Evolutionary conservation across 106 monocot species (phyloP), one percentile per base, ranked within the genome.

Genomic region (Chionographis japonica): DNA sequence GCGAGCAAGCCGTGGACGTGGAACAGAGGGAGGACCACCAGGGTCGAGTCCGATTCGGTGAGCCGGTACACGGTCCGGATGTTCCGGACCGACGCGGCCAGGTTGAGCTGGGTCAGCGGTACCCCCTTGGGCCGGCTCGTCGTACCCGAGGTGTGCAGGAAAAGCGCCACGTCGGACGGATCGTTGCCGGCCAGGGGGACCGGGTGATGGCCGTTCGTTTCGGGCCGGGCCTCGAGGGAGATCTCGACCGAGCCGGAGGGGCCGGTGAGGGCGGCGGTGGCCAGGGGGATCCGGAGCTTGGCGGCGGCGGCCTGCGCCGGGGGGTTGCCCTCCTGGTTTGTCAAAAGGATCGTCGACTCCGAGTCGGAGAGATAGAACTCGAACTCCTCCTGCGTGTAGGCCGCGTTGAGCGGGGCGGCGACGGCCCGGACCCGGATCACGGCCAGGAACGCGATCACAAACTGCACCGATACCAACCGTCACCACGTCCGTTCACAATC

Each of bases 301-400:
- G 71, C 38, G 0, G 97, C 97, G 2, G 97, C 92, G 4, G 75
- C 72, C 49, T 80, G 65, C 8, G 92, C 97, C 0, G 84, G 58
- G 4, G 17, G 38, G 72, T 90, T 97, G 7, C 89, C 92, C 50
- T 86, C 77, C 14, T 20, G 9, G 61, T 74, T 78, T 5, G 89
- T 97, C 41, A 97, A 6, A 12, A 97, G 82, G n/a, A 89, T 62
- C 13, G 55, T 80, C 37, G 97, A 80, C 12, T 71, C 87, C 2
- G 92, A 97, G 58, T 97, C 97, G 27, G 92, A 89, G 63, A 97
- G 92, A 80, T 97, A 97, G 78, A 97, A 97, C 67, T 87, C 87
- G 82, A 92, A 97, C 69, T 97, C 97, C 17, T 92, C 92, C 52
- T 71, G 37, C 40, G 97, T 92, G 80, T 97, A 97, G 5, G 92